Base-by-base conservation (phyloP, 116 monocot species). In the Iris pallida region DNA sequence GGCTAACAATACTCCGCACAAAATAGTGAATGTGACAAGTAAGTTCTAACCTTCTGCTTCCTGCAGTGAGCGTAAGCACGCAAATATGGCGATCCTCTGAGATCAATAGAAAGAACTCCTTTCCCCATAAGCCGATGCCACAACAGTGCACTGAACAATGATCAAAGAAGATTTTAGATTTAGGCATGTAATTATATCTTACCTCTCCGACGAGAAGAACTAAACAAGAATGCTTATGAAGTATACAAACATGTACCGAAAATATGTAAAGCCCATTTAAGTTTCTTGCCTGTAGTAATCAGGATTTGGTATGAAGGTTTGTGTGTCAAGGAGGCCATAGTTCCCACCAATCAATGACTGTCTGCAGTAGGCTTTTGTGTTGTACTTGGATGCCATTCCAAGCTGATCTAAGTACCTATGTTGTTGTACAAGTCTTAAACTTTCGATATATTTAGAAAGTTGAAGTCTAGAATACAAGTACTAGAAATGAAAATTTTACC, bases 81-180 rank as follows among this genome's bases (percentile, higher is more conserved):
- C 45, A 90, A 57, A 55, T 70, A 78, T 51, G 78, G 75, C 0
- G 86, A 76, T 8, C 78, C 86, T 16, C 65, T 67, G 12, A 80
- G 64, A 70, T 74, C 73, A 66, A 75, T 47, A 16, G 78, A 72
- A 56, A 90, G 83, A 64, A 90, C 90, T 16, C 78, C 80, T 42
- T 69, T 83, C 14, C 90, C 90, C 90, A 89, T 89, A n/a, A 89
- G 74, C 46, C 74, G 76, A 78, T 89, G 82, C 86, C 86, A 90
- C 11, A 90, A 66, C 8, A 90, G 60, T 8, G 90, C 90, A 76
- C 77, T 90, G 80, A 4, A 41, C 10, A 15, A 57, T 17, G 52
- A n/a, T 11, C 13, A 4, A 71, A 71, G 4, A 58, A 60, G 18
- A 19, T 8, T 15, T 19, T 15, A 8, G 18, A 40, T 7, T 53